Evolutionary conservation across 169 alveolate species (phyloP).

Genomic region (Babesia sp.): DNA sequence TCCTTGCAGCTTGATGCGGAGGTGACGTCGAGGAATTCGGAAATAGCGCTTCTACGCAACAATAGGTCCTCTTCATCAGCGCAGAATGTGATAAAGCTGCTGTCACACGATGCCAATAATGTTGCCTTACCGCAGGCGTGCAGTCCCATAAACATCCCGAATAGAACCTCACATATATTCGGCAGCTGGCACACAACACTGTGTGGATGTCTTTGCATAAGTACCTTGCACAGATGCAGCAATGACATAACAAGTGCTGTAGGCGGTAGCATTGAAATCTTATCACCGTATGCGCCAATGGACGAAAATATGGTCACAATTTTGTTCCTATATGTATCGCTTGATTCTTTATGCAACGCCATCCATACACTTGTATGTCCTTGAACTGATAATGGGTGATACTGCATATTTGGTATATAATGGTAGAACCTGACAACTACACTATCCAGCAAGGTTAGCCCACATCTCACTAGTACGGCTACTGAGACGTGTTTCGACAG

Average conservation of each 20-base stretch:
- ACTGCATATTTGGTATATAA: constrained; percentile 27
- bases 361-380: constrained; percentile 35
- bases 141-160: constrained; percentile 31
- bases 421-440: constrained; percentile 53
- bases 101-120: constrained; percentile 26
- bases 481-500: constrained; percentile 52
- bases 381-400: neutral
- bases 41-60: neutral
- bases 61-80: constrained; percentile 18
- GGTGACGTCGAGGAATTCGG: constrained; percentile 1
- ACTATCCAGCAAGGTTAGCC: constrained; percentile 31
- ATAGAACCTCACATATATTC: constrained; percentile 52
- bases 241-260: constrained; percentile 29
- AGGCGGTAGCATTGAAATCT: constrained; percentile 41
- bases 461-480: neutral
- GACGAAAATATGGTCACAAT: constrained; percentile 54
- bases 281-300: constrained; percentile 28
- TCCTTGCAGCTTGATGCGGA: constrained; percentile 12
- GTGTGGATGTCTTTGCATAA: neutral
- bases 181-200: constrained; percentile 9
- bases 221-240: constrained; percentile 21
- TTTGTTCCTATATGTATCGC: constrained; percentile 45
- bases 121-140: constrained; percentile 19
- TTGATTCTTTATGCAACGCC: constrained; percentile 31
- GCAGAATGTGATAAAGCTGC: constrained; percentile 14